Percentiles rank a stretch among this genome's conserved stretches.
Conservation (phyloP, 192 early-diverging fungal species). For the Mortierella alpina region DNA sequence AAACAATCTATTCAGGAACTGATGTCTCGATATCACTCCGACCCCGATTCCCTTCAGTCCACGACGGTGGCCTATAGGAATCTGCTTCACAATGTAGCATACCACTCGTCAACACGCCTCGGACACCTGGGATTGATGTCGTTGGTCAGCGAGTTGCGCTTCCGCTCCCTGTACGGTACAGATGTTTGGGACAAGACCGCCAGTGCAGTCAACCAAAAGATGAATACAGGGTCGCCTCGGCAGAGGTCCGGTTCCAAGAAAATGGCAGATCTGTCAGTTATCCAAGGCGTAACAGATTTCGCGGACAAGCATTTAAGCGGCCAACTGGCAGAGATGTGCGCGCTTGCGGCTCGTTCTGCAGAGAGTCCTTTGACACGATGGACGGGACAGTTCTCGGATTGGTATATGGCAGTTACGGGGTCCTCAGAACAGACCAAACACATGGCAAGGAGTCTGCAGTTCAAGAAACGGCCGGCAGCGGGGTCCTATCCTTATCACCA, state of each 20-base stretch:
- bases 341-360: neutral
- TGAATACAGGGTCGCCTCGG: too few relatives aligned
- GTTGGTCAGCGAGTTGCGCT: constrained; percentile 16
- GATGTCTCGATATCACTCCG: constrained; percentile 11
- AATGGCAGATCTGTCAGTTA: neutral
- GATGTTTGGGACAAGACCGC: constrained; percentile 14
- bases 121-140: constrained; percentile 28
- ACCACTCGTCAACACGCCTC: constrained; percentile 6
- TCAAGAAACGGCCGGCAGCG: neutral
- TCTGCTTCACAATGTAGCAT: constrained; percentile 24
- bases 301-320: neutral
- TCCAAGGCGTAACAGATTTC: constrained; percentile 8
- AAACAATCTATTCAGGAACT: constrained; percentile 16
- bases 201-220: neutral
- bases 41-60: neutral
- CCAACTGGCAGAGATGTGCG: constrained; percentile 28
- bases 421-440: constrained; percentile 6
- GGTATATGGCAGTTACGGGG: constrained; percentile 22
- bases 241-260: too few relatives aligned
- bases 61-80: constrained; percentile 1
- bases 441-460: constrained; percentile 28
- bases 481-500: constrained; percentile 4
- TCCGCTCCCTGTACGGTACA: constrained; percentile 14
- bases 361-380: neutral
- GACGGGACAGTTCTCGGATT: constrained; percentile 31